Evolutionary conservation across 2,329 filamentous ascomycete species (phyloP), one percentile per base, ranked within the genome.

Genomic region (Colletotrichum chrysophilum): DNA sequence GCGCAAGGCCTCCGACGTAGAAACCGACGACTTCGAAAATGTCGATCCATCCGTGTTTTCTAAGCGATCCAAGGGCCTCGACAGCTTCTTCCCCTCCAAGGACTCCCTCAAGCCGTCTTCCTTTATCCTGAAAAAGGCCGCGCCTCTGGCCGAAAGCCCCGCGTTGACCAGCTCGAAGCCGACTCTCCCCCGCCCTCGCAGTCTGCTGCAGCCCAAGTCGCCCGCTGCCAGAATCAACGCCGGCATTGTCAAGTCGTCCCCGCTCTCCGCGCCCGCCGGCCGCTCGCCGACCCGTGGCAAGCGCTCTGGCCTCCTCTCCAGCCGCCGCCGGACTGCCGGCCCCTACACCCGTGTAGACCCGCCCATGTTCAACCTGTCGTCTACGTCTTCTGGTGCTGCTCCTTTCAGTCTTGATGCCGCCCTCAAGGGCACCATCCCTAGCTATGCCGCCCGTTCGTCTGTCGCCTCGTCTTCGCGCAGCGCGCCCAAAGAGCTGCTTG

Each of bases 381-480:
- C 56, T n/a, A 80, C 86, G 13, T 86, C 85, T 38, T 60, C 56
- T 21, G 80, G 86, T n/a, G 85, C 88, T 8, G 86, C 93, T 5
- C 94, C 95, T 1, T 97, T 98, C 85, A 96, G 94, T 69, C 92
- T 98, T 75, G 94, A 97, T 82, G 94, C 95, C 28, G 96, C 95
- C 5, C 91, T 97, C 77, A 94, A 91, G 82, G 94, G 94, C 66
- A 95, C 94, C 32, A 91, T 96, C 70, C 87, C 93, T 7, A 88
- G 88, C 77, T 93, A 93, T 83, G 86, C 86, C 5, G 86, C 88
- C 61, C 89, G 87, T 74, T 79, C 81, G 18, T 74, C 80, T 14
- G 71, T 80, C 73, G 78, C 82, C 28, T 76, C 82, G 69, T 81
- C 80, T 77, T 79, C 80, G 71, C 75, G 77, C 30, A 70, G 71